Evolutionary conservation across 163 green algal species (phyloP).

Genomic region (Picocystis sp.): DNA sequence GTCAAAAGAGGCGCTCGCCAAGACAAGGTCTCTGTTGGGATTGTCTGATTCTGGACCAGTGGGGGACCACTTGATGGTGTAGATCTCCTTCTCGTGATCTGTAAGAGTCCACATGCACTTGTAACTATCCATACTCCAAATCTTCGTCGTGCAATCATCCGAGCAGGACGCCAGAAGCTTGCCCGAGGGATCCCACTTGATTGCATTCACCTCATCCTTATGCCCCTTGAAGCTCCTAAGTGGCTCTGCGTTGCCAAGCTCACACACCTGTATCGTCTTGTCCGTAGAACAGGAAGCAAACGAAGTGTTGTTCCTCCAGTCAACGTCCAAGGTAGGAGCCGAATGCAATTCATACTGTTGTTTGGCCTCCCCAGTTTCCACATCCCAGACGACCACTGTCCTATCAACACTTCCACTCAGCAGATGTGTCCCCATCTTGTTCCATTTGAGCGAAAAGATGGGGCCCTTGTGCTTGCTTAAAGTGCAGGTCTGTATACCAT

Average conservation of each 20-base stretch:
- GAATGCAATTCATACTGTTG: slow-evolving; percentile 50
- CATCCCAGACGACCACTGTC: slow-evolving; percentile 73
- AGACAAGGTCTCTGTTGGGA: slow-evolving; percentile 38
- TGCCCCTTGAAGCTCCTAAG: slow-evolving; percentile 58
- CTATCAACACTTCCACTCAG: slow-evolving; percentile 63
- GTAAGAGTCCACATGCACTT: slow-evolving; percentile 38
- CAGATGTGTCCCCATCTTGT: slow-evolving; percentile 53
- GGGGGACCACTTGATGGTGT: slow-evolving; percentile 61
- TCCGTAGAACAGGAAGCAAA: slow-evolving; percentile 79
- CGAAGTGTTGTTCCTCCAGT: slow-evolving; percentile 63
- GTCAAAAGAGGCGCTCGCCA: slow-evolving; percentile 65
- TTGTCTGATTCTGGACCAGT: slow-evolving; percentile 33
- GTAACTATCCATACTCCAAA: slow-evolving; percentile 30
- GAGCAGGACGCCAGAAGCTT: slow-evolving; percentile 61
- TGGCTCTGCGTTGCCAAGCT: slow-evolving; percentile 36
- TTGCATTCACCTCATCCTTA: slow-evolving; percentile 68
- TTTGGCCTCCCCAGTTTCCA: slow-evolving; percentile 41
- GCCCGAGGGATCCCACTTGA: slow-evolving; percentile 56
- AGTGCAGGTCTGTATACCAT: slow-evolving; percentile 37
- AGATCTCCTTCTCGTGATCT: slow-evolving; percentile 64
- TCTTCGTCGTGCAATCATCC: slow-evolving; percentile 65
- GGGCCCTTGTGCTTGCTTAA: slow-evolving; percentile 53
- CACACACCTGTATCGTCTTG: slow-evolving; percentile 61
- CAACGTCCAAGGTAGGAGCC: slow-evolving; percentile 67
- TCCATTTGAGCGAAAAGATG: slow-evolving; percentile 82